phyloP scores from a whole-genome alignment of 139 green algal species.

The Chlamydomonas incerta region DNA sequence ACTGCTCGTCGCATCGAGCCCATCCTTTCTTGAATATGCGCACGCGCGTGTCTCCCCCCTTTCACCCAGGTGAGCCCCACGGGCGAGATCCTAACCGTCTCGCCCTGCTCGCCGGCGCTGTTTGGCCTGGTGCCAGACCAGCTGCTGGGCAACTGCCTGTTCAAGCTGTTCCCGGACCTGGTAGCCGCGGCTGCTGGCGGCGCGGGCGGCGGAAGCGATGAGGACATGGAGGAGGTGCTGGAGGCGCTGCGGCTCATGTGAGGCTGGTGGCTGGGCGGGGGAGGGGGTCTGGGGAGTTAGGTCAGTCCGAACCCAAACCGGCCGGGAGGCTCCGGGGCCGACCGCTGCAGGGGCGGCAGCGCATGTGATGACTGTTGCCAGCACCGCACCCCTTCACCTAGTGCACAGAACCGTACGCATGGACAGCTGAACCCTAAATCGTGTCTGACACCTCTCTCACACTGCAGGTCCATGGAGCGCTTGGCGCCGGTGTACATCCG shows the following conservation, averaged over 20 bases:
- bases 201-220: background rate
- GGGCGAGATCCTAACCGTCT: slow-evolving; percentile 21
- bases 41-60: too few relatives aligned
- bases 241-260: slow-evolving; percentile 24
- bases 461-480: background rate
- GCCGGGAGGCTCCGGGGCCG: too few relatives aligned
- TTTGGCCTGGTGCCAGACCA: slow-evolving; percentile 25
- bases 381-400: too few relatives aligned
- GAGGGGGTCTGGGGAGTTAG: too few relatives aligned
- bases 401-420: too few relatives aligned
- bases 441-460: background rate
- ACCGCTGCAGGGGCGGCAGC: slow-evolving; percentile 32
- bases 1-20: too few relatives aligned
- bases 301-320: too few relatives aligned
- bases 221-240: slow-evolving; percentile 42
- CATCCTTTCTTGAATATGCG: too few relatives aligned
- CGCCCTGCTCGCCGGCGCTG: slow-evolving; percentile 10
- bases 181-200: background rate
- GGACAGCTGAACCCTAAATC: too few relatives aligned
- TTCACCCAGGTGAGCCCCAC: slow-evolving; percentile 9
- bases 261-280: too few relatives aligned
- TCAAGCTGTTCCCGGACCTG: background rate
- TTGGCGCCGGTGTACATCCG: background rate
- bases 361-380: background rate
- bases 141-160: slow-evolving; percentile 26